phyloP scores from a whole-genome alignment of 2,329 filamentous ascomycete species.

The Colletotrichum sp. region DNA sequence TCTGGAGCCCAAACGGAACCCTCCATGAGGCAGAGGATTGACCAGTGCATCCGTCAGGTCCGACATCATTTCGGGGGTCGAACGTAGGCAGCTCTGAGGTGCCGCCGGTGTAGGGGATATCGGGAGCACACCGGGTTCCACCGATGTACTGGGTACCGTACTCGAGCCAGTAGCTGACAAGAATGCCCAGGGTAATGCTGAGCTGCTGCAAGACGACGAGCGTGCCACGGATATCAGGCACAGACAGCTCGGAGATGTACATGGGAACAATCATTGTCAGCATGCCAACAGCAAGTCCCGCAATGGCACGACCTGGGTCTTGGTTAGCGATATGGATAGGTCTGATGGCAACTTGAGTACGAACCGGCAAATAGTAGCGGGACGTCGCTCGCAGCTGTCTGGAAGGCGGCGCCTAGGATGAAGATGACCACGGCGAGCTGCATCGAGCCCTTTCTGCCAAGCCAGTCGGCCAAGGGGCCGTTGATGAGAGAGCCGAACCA shows the following conservation, averaged over 20 bases:
- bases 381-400: slow-evolving; percentile 43
- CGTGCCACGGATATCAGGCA: slow-evolving; percentile 52
- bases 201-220: slow-evolving; percentile 50
- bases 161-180: slow-evolving; percentile 47
- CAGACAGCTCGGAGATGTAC: slow-evolving; percentile 53
- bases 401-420: slow-evolving; percentile 47
- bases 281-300: slow-evolving; percentile 48
- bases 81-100: slow-evolving; percentile 41
- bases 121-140: slow-evolving; percentile 50
- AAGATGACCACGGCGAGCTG: slow-evolving; percentile 39
- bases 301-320: slow-evolving; percentile 42
- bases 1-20: slow-evolving; percentile 53
- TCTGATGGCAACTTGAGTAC: background rate
- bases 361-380: slow-evolving; percentile 40
- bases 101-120: slow-evolving; percentile 50
- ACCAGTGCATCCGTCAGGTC: slow-evolving; percentile 38
- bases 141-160: slow-evolving; percentile 46
- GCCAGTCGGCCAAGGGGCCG: slow-evolving; percentile 40
- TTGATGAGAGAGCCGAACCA: slow-evolving; percentile 54
- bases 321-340: background rate
- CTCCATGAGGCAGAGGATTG: slow-evolving; percentile 50
- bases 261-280: slow-evolving; percentile 44
- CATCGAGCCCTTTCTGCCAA: slow-evolving; percentile 39
- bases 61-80: slow-evolving; percentile 46
- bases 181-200: slow-evolving; percentile 46